phyloP scores from a whole-genome alignment of 1,139 yeast species.

The Yamadazyma pseudoaaseri region DNA sequence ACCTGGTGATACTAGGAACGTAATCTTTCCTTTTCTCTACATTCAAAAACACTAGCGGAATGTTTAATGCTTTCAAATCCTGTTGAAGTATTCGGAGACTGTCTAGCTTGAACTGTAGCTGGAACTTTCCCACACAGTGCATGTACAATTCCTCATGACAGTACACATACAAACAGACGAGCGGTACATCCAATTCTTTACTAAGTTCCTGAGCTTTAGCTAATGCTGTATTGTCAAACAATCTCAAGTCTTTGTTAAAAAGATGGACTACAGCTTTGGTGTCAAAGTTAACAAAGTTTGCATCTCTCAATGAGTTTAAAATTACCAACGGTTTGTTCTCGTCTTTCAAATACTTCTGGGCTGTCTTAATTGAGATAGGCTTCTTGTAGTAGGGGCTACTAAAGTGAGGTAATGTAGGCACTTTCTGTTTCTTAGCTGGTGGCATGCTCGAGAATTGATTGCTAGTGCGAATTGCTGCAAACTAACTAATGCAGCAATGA shows the following conservation, averaged over 20 bases:
- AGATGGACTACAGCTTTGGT: conserved; percentile 34
- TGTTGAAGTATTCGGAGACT: conserved; percentile 28
- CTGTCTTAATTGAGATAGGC: conserved; percentile 13
- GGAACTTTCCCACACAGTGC: conserved; percentile 44
- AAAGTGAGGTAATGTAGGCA: conserved; percentile 14
- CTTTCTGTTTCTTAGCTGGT: conserved; percentile 14
- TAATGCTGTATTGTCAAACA: conserved; percentile 40
- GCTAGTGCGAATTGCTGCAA: conserved; percentile 4
- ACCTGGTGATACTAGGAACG: conserved; percentile 20
- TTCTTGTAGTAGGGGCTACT: conserved; percentile 17
- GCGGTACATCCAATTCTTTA: conserved; percentile 20
- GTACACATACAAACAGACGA: conserved; percentile 38
- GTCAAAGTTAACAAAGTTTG: neutral
- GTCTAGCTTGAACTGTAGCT: conserved; percentile 35
- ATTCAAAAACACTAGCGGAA: conserved; percentile 39
- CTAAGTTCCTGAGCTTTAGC: conserved; percentile 31
- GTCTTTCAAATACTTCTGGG: conserved; percentile 20
- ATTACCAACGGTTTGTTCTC: conserved; percentile 23
- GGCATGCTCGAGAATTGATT: conserved; percentile 6
- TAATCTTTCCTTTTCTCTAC: conserved; percentile 26
- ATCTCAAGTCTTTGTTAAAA: conserved; percentile 43
- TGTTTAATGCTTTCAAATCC: conserved; percentile 27
- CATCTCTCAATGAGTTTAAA: conserved; percentile 8
- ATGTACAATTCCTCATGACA: conserved; percentile 38
- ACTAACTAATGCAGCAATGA: too few relatives aligned